These are phyloP conservation scores for Chalciporus sp. DNA, from an alignment of 1,284 basidiomycete genomes.

Conservation along the genomic window DNA sequence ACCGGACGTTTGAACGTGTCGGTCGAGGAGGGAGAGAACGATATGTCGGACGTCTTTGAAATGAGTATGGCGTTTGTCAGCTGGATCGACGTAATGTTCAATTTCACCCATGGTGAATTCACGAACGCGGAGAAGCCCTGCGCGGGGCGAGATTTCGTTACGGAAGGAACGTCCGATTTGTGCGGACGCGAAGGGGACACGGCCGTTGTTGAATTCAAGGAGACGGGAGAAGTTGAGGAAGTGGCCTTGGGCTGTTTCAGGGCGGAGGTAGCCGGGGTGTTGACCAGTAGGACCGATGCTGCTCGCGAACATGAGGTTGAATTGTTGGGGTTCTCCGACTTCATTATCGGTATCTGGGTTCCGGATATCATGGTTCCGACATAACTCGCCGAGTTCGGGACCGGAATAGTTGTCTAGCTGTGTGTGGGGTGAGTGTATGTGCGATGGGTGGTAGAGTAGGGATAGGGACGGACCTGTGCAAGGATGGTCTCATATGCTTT, in stretches of 20 bases:
- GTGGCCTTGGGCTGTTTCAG: conserved; percentile 98
- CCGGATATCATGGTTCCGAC: conserved; percentile 79
- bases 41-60: conserved; percentile 85
- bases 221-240: conserved; percentile 98
- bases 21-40: conserved; percentile 79
- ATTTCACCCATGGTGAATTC: conserved; percentile 99
- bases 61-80: conserved; percentile 85
- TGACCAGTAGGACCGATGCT: conserved; percentile 98
- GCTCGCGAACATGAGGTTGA: conserved; percentile 99
- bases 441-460: background rate
- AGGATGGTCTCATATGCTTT: conserved; percentile 82
- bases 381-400: conserved; percentile 86
- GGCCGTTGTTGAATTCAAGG: conserved; percentile 97
- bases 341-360: conserved; percentile 95
- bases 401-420: conserved; percentile 97
- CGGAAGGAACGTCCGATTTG: conserved; percentile 97
- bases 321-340: conserved; percentile 90
- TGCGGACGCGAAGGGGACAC: conserved; percentile 95
- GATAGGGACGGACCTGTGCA: conserved; percentile 67
- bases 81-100: conserved; percentile 97
- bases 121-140: conserved; percentile 94
- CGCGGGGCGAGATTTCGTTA: conserved; percentile 97
- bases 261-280: conserved; percentile 94
- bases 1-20: conserved; percentile 81
- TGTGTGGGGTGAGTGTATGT: background rate